phyloP scores from a whole-genome alignment of 2,329 filamentous ascomycete species.

The Sporothrix sp. region DNA sequence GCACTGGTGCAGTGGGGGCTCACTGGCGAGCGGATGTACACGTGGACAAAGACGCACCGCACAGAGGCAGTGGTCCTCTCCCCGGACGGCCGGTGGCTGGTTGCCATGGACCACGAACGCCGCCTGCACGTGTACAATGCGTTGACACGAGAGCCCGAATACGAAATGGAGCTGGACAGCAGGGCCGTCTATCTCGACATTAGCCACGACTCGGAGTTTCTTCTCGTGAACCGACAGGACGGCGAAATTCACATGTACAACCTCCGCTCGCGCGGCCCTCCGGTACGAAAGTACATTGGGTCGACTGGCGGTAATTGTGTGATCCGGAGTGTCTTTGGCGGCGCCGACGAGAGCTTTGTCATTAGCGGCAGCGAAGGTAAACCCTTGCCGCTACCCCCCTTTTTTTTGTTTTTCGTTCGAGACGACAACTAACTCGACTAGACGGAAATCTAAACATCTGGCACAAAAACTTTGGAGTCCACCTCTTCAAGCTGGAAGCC shows the following conservation, averaged over 20 bases:
- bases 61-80: conserved; percentile 82
- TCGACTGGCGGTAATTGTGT: conserved; percentile 67
- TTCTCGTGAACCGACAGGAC: conserved; percentile 74
- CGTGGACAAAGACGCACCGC: conserved; percentile 61
- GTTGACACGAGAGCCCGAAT: conserved; percentile 61
- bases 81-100: conserved; percentile 66
- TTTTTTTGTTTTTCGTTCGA: background rate
- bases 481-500: conserved; percentile 66
- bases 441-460: conserved; percentile 72
- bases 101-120: conserved; percentile 62
- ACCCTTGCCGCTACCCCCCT: conserved; percentile 13
- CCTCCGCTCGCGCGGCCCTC: conserved; percentile 53
- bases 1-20: conserved; percentile 64
- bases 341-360: conserved; percentile 85
- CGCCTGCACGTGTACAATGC: conserved; percentile 78
- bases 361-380: conserved; percentile 83
- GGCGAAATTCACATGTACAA: conserved; percentile 72
- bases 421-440: conserved; percentile 19
- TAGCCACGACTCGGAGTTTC: conserved; percentile 66
- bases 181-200: conserved; percentile 72
- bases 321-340: conserved; percentile 77
- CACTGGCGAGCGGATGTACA: conserved; percentile 49
- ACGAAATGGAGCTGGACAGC: conserved; percentile 58
- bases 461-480: conserved; percentile 72
- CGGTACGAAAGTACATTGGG: conserved; percentile 66